Base-by-base conservation (phyloP, 345 rosid genomes). In the Triadica sebifera region DNA sequence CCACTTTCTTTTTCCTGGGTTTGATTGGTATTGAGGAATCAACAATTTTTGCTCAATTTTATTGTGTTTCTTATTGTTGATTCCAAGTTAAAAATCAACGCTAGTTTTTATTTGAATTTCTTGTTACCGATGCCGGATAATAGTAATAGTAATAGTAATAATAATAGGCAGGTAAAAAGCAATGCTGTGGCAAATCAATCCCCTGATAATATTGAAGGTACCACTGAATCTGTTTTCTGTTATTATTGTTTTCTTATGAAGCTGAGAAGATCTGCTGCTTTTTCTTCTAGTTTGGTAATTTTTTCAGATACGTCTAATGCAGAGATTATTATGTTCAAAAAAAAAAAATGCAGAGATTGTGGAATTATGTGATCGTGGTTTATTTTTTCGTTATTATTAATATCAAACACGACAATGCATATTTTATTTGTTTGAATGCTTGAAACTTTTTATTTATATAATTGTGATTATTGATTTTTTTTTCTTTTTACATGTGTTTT, bases 131-230 rank as follows among this genome's bases (percentile, higher is more conserved):
- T 90, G 96, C 83, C 96, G 4, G 93, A 86, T 52, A 64, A 65
- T 24, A 68, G 47, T 78, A 84, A 81, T 77, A 88, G 19, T 12
- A 39, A 41, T 39, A n/a, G n/a, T n/a, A 61, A 70, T 53, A 68
- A 52, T 78, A 81, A 81, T 76, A 88, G 84, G 75, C 86, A 85
- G 85, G 82, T 84, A 63, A 86, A 85, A 74, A 87, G 69, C 89
- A 80, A 86, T 87, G 87, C 83, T 71, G 90, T 80, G 59, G 78
- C 89, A 38, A 83, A 83, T 85, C 89, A 76, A 80, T 86, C 93
- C 56, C 69, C 85, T 63, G 88, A 86, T 63, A 86, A 89, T 69
- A 79, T 81, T 68, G 86, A 89, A 86, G 96, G 96, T 91, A 84
- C 60, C 79, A 57, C 43, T 17, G 0, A 45, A n/a, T 69, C 72